Conservation (phyloP, 2,329 filamentous ascomycete species). For the Apiospora rasikravindrae region DNA sequence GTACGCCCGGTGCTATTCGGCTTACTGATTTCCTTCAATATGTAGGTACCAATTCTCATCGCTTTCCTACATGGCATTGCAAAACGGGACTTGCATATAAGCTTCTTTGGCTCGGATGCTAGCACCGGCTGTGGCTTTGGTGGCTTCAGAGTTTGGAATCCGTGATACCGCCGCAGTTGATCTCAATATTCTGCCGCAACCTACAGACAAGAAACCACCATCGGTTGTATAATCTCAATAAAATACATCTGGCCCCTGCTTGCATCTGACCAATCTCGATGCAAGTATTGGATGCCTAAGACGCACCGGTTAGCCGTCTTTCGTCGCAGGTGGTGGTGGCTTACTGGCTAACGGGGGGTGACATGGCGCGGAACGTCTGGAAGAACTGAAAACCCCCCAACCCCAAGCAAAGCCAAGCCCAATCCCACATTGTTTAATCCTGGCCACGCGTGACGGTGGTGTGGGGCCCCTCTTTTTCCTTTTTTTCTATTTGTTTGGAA, state of each 20-base stretch:
- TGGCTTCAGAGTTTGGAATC: neutral
- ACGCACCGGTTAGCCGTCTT: slow-evolving; percentile 27
- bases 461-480: neutral
- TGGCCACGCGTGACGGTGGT: neutral
- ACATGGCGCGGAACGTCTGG: slow-evolving; percentile 7
- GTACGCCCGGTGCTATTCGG: neutral
- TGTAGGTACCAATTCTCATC: neutral
- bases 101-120: neutral
- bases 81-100: neutral
- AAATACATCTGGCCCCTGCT: neutral
- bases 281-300: slow-evolving; percentile 32
- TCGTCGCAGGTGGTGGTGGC: neutral
- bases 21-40: neutral
- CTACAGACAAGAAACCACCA: neutral
- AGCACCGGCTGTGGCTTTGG: neutral
- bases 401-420: slow-evolving; percentile 2
- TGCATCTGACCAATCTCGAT: neutral
- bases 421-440: slow-evolving; percentile 10
- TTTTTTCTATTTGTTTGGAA: neutral
- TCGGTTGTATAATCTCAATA: neutral
- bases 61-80: neutral
- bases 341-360: neutral
- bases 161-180: neutral
- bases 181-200: neutral
- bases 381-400: neutral